Percentiles rank a stretch among this genome's conserved stretches.
Conservation (phyloP, 2,329 filamentous ascomycete genomes). For the Teratosphaeria zuluensis region DNA sequence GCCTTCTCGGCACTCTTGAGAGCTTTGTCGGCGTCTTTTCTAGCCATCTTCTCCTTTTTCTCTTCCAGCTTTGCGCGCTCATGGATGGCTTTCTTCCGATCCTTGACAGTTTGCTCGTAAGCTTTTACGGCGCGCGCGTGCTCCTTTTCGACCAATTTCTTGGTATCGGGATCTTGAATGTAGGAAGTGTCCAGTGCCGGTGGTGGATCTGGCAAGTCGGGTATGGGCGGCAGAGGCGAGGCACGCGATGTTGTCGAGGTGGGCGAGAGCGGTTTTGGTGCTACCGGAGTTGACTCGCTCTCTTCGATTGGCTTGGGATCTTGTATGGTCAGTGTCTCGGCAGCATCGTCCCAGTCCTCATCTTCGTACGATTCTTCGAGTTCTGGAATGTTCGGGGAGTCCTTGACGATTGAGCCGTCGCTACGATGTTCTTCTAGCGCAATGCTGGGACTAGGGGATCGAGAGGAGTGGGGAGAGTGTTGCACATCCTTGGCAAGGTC, state of each 20-base stretch:
- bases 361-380: background rate
- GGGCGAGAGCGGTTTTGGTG: background rate
- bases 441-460: background rate
- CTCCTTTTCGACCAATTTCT: conserved; percentile 61
- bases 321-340: conserved; percentile 11
- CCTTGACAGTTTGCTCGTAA: conserved; percentile 58
- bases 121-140: conserved; percentile 52
- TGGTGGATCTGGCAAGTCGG: conserved; percentile 41
- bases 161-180: conserved; percentile 54
- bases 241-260: background rate
- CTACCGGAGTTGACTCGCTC: background rate
- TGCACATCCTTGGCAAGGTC: background rate
- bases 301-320: conserved; percentile 1
- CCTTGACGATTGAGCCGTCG: background rate
- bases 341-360: conserved; percentile 11
- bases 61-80: conserved; percentile 52
- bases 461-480: background rate
- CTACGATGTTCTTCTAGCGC: background rate
- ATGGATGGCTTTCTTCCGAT: conserved; percentile 54
- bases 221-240: conserved; percentile 36
- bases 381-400: background rate
- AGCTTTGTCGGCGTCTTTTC: conserved; percentile 23
- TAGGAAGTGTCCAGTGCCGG: conserved; percentile 46
- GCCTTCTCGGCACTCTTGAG: conserved; percentile 28
- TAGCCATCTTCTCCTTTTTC: conserved; percentile 29